Base-by-base conservation (phyloP, 2,329 filamentous ascomycete genomes). In the Mariannaea sp. region DNA sequence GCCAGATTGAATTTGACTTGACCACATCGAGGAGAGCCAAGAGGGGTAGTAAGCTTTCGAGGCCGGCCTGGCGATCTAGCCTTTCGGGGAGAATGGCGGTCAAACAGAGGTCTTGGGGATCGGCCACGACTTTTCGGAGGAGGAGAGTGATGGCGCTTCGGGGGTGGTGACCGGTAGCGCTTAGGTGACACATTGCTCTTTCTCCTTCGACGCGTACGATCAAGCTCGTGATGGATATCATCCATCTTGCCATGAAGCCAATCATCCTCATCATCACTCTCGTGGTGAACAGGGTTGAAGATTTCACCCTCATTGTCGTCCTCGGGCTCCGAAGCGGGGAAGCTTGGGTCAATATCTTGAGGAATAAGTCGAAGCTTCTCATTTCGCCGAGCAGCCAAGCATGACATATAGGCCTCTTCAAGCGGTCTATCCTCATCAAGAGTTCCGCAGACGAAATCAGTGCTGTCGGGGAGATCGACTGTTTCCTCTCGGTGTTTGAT, bases 371-470 rank as follows among this genome's bases (percentile, higher is more conserved):
- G 86, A 56, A 92, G 88, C 75, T 92, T 96, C 61, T 88, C 86
- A 40, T 87, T 87, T 64, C 92, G 88, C 61, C 89, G 87, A 49
- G 90, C 86, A 66, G 92, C 89, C 53, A 95, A 81, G 65, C 89
- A 91, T 2, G 90, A 89, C 50, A 96, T 82, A 71, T 97, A 99
- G 1, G 91, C 93, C 62, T 92, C 91, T 70, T 99, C 94, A n/a
- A 97, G 75, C 3, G 92, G 91, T 38, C 91, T 86, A 67, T 99
- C 94, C 72, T 99, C 94, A 61, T 99, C 94, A 16, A 99, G 80
- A 1, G 94, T 99, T 53, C 94, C 94, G 67, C 94, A 97, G n/a
- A 99, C 94, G 62, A 99, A 99, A 71, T 99, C 94, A 12, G 94
- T 97, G 73, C 92, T 97, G 71, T 99, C 94, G 1, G 94, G 94